Conservation (phyloP, 2,329 filamentous ascomycete species). For the Sporothrix inflata region DNA sequence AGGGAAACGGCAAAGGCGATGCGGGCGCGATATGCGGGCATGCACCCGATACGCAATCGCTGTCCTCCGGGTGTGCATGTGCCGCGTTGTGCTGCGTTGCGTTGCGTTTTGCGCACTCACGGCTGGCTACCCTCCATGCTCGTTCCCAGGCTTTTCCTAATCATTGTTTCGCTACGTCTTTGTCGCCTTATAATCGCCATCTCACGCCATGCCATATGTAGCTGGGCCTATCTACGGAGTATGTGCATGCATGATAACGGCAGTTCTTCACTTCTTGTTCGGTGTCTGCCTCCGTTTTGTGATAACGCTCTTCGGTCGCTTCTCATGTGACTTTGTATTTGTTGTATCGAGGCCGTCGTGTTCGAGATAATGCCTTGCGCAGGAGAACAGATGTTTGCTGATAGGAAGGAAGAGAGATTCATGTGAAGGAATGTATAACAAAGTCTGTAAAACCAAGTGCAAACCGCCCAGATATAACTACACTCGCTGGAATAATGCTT, state of each 20-base stretch:
- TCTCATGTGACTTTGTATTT: too few relatives aligned
- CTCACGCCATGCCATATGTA: background rate
- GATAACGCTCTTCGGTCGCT: too few relatives aligned
- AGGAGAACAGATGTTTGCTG: background rate
- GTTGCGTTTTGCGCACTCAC: background rate
- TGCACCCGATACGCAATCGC: conserved; percentile 3
- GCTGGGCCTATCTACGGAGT: background rate
- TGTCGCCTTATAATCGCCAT: background rate
- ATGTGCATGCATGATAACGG: too few relatives aligned
- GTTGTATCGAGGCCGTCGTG: too few relatives aligned
- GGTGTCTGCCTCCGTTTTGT: too few relatives aligned
- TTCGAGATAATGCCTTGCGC: background rate
- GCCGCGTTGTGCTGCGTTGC: background rate
- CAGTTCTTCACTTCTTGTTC: too few relatives aligned
- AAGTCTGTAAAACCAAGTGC: background rate
- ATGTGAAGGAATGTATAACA: background rate
- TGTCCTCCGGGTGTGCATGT: background rate
- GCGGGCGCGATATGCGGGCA: background rate
- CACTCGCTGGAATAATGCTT: background rate
- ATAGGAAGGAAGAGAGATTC: background rate
- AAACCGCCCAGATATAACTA: background rate
- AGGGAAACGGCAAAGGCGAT: background rate
- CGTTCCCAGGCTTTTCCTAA: background rate
- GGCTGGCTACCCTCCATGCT: background rate
- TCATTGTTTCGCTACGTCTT: background rate